A percentile compares a stretch with the other conserved stretches of the same genome.
Conservation (phyloP, 495 filamentous ascomycete genomes). For the Diplogelasinospora grovesii region DNA sequence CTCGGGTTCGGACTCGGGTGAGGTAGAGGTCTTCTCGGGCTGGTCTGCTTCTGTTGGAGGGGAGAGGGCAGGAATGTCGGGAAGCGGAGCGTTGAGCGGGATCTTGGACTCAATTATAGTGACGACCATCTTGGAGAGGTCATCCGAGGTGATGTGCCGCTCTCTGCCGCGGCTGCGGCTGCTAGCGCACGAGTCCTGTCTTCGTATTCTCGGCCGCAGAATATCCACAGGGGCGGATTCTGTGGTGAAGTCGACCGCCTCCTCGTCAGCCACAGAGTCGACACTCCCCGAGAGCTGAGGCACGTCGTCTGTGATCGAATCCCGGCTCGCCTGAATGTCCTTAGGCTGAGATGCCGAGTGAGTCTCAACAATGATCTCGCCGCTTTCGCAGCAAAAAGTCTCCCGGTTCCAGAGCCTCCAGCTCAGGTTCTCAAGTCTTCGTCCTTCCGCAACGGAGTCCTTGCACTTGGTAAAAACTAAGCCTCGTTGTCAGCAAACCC, state of each 20-base stretch:
- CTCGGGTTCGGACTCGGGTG: constrained; percentile 15
- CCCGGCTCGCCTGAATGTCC: constrained; percentile 34
- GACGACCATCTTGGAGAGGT: constrained; percentile 83
- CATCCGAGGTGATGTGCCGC: constrained; percentile 83
- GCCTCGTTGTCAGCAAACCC: constrained; percentile 8
- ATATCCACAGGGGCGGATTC: constrained; percentile 51
- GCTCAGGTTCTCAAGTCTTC: constrained; percentile 87
- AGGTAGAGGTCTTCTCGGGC: constrained; percentile 21
- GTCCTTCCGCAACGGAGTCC: constrained; percentile 87
- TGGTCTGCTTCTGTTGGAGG: background rate
- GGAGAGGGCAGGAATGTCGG: constrained; percentile 34
- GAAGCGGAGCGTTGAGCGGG: constrained; percentile 53
- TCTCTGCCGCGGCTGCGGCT: constrained; percentile 65
- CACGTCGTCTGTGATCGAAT: constrained; percentile 41
- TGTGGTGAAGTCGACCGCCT: constrained; percentile 61
- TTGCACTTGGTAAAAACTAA: constrained; percentile 95
- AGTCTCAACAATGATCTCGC: constrained; percentile 26
- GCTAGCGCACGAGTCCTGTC: constrained; percentile 49
- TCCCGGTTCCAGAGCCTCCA: constrained; percentile 96
- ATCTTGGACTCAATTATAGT: constrained; percentile 75
- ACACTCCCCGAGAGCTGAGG: constrained; percentile 89
- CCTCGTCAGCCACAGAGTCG: constrained; percentile 73
- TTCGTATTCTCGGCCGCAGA: constrained; percentile 49
- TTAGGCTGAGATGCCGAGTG: constrained; percentile 40
- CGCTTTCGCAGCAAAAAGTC: constrained; percentile 81